phyloP scores from a whole-genome alignment of 805 yeast species.

The Wickerhamiella cacticola region DNA sequence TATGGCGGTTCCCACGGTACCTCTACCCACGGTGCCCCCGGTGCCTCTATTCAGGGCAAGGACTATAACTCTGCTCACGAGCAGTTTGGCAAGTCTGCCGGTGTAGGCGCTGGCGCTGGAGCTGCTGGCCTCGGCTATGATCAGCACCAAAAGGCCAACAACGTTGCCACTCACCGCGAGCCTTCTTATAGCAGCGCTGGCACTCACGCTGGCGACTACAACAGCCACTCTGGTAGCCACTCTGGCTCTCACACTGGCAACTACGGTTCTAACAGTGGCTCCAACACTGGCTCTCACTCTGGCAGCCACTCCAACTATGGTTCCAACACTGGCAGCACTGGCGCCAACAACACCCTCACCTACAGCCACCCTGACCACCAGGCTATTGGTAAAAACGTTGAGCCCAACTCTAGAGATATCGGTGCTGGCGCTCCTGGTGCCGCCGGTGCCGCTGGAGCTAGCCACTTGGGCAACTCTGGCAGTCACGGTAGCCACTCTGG shows the following conservation, averaged over 20 bases:
- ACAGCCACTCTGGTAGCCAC: neutral
- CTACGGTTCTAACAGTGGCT: slow-evolving; percentile 12
- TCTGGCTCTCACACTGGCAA: slow-evolving; percentile 10
- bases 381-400: neutral
- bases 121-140: slow-evolving; percentile 7
- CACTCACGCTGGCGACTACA: neutral
- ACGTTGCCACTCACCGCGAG: neutral
- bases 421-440: slow-evolving; percentile 16
- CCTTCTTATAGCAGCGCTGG: neutral
- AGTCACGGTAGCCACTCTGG: slow-evolving; percentile 12
- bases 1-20: slow-evolving; percentile 1
- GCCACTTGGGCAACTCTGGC: slow-evolving; percentile 13
- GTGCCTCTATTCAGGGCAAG: neutral
- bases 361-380: neutral
- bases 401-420: slow-evolving; percentile 13
- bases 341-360: slow-evolving; percentile 7
- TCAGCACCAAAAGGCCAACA: slow-evolving; percentile 4
- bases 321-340: slow-evolving; percentile 10
- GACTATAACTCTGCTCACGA: slow-evolving; percentile 1
- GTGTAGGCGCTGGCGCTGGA: slow-evolving; percentile 9
- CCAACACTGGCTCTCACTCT: slow-evolving; percentile 13
- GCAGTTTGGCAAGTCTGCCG: slow-evolving; percentile 6
- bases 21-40: neutral
- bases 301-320: slow-evolving; percentile 9
- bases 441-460: slow-evolving; percentile 10